Evolutionary conservation across 768 basidiomycete species (phyloP).

Genomic region (Leccinum disarticulatum): DNA sequence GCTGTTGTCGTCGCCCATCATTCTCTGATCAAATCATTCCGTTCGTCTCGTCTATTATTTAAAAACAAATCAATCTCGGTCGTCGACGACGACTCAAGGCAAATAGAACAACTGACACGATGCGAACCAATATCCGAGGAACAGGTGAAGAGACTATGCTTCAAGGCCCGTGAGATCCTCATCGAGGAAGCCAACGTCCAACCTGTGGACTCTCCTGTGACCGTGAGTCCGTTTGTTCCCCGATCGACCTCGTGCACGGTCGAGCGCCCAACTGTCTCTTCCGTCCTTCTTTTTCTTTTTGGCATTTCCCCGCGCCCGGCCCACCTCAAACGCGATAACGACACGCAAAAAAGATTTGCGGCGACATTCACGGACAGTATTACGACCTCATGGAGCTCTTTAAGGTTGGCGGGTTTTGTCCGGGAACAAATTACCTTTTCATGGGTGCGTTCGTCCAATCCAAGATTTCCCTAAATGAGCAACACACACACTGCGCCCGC

Average conservation of each 20-base stretch:
- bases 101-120: conserved; percentile 90
- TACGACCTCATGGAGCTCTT: conserved; percentile 96
- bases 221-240: conserved; percentile 51
- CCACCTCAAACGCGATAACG: conserved; percentile 8
- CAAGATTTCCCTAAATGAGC: background rate
- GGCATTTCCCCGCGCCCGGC: background rate
- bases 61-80: conserved; percentile 11
- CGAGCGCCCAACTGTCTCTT: background rate
- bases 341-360: conserved; percentile 62
- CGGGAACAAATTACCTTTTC: conserved; percentile 93
- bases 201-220: conserved; percentile 92
- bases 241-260: background rate
- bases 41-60: background rate
- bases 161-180: conserved; percentile 94
- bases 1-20: conserved; percentile 17
- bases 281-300: background rate
- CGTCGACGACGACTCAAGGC: conserved; percentile 48
- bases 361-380: conserved; percentile 97
- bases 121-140: conserved; percentile 96
- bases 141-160: conserved; percentile 91
- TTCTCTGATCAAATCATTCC: conserved; percentile 26
- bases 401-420: conserved; percentile 88
- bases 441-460: conserved; percentile 62
- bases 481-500: background rate
- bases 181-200: conserved; percentile 99